phyloP scores from a whole-genome alignment of 139 green algal species.

The Tetraselmis striata region DNA sequence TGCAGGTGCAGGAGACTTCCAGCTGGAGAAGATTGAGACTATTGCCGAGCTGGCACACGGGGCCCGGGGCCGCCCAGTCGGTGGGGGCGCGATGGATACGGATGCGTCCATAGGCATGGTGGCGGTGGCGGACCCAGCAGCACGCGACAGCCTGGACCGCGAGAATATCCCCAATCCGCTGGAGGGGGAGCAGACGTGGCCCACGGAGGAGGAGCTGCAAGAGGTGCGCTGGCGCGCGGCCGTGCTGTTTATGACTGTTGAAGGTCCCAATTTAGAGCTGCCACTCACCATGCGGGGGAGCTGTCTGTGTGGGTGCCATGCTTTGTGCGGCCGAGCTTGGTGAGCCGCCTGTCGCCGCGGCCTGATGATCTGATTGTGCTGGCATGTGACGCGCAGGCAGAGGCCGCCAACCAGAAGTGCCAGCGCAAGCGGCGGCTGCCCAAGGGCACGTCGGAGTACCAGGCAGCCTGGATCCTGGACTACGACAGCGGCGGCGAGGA shows the following conservation, averaged over 20 bases:
- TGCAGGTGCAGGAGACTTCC: conserved; percentile 74
- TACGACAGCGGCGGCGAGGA: conserved; percentile 42
- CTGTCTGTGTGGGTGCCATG: neutral
- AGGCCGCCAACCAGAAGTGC: neutral
- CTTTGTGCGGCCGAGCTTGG: neutral
- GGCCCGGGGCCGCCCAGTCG: neutral
- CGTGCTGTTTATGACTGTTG: no score
- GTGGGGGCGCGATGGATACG: conserved; percentile 1
- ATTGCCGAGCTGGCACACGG: conserved; percentile 21
- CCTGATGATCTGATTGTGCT: no score
- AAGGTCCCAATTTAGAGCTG: no score
- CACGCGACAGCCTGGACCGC: conserved; percentile 46
- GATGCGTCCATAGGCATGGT: neutral
- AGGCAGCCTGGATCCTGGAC: conserved; percentile 87
- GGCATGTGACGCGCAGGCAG: neutral
- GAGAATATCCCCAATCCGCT: conserved; percentile 58
- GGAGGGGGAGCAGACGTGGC: conserved; percentile 85
- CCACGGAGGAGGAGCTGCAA: conserved; percentile 73
- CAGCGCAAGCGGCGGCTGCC: conserved; percentile 42
- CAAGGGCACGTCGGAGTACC: conserved; percentile 84
- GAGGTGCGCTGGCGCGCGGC: no score
- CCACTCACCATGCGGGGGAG: conserved; percentile 8
- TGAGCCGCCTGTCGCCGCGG: neutral
- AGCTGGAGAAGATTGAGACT: conserved; percentile 53
- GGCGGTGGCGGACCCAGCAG: conserved; percentile 27